A percentile compares a stretch with the other conserved stretches of the same genome.
Conservation (phyloP, 1,139 yeast species). For the Yamadazyma mexicana region DNA sequence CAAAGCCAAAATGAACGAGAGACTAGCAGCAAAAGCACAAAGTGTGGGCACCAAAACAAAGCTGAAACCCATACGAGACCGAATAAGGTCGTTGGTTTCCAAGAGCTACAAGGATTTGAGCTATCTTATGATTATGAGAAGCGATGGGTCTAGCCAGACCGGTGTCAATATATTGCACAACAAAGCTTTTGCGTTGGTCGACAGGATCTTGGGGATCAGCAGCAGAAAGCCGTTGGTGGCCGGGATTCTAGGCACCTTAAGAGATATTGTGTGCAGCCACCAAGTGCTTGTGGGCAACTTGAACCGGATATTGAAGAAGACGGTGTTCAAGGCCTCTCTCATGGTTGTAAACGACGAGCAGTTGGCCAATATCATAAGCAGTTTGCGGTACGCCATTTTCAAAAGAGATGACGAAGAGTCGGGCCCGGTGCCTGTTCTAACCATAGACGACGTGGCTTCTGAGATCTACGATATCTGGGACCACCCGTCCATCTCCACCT, state of each 20-base stretch:
- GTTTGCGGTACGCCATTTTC: constrained; percentile 23
- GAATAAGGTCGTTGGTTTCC: constrained; percentile 10
- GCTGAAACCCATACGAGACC: constrained; percentile 5
- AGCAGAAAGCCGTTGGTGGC: constrained; percentile 28
- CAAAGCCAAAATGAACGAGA: not conserved
- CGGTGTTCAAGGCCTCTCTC: constrained; percentile 15
- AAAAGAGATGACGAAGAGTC: constrained; percentile 10
- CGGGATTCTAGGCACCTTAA: constrained; percentile 16
- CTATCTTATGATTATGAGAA: constrained; percentile 14
- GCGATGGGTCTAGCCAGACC: constrained; percentile 3
- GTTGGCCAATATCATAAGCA: constrained; percentile 19
- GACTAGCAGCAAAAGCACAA: not conserved
- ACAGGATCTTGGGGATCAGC: constrained; percentile 30
- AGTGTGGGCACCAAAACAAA: constrained; percentile 1
- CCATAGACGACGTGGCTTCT: constrained; percentile 14
- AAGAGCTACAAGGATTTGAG: constrained; percentile 16
- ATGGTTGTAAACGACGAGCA: constrained; percentile 18
- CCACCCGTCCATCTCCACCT: constrained; percentile 11
- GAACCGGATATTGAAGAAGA: constrained; percentile 19
- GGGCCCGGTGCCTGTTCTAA: constrained; percentile 5
- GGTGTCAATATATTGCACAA: constrained; percentile 13
- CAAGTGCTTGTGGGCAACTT: constrained; percentile 15
- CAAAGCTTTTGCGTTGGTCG: constrained; percentile 25
- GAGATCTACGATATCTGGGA: constrained; percentile 16
- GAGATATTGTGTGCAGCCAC: constrained; percentile 14